A percentile compares a stretch with the other conserved stretches of the same genome.
Conservation (phyloP, 2,329 filamentous ascomycete genomes). For the Paracorniculantispora psalliotae region DNA sequence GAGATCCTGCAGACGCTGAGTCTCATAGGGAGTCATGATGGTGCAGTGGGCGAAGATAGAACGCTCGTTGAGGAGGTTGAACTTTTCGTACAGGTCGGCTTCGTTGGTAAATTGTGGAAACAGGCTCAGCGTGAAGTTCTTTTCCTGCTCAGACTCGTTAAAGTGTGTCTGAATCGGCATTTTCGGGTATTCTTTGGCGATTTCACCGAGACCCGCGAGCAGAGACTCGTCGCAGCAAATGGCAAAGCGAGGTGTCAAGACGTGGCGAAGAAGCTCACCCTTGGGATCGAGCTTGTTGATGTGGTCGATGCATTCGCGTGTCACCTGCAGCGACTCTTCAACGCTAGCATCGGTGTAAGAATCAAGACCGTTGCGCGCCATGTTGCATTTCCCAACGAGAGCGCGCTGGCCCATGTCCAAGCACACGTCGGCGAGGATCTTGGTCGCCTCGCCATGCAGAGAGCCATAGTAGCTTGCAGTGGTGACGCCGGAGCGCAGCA, state of each 20-base stretch:
- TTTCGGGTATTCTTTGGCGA: constrained; percentile 42
- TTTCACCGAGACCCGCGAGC: constrained; percentile 49
- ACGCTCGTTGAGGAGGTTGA: constrained; percentile 47
- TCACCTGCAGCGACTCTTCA: constrained; percentile 44
- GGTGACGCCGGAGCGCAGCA: constrained; percentile 58
- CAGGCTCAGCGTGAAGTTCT: constrained; percentile 46
- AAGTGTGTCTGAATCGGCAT: constrained; percentile 63
- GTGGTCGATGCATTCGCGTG: constrained; percentile 43
- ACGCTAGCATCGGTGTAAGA: constrained; percentile 46
- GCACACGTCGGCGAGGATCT: constrained; percentile 51
- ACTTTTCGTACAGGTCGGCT: constrained; percentile 54
- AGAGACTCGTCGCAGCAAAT: constrained; percentile 54
- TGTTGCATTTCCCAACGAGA: constrained; percentile 59
- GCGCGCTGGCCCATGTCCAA: constrained; percentile 51
- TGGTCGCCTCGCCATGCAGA: constrained; percentile 51
- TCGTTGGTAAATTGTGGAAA: constrained; percentile 54
- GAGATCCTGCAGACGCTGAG: constrained; percentile 38
- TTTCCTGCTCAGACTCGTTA: constrained; percentile 59
- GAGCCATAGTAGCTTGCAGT: constrained; percentile 58
- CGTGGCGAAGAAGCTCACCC: constrained; percentile 39
- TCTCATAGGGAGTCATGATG: constrained; percentile 54
- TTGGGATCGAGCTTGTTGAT: constrained; percentile 41
- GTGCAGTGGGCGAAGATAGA: constrained; percentile 65
- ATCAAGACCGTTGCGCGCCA: constrained; percentile 52
- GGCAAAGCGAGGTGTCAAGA: constrained; percentile 57